A percentile compares a stretch with the other conserved stretches of the same genome.
phyloP scores from a whole-genome alignment of 2,329 filamentous ascomycete genomes.

The Xylaria digitata region DNA sequence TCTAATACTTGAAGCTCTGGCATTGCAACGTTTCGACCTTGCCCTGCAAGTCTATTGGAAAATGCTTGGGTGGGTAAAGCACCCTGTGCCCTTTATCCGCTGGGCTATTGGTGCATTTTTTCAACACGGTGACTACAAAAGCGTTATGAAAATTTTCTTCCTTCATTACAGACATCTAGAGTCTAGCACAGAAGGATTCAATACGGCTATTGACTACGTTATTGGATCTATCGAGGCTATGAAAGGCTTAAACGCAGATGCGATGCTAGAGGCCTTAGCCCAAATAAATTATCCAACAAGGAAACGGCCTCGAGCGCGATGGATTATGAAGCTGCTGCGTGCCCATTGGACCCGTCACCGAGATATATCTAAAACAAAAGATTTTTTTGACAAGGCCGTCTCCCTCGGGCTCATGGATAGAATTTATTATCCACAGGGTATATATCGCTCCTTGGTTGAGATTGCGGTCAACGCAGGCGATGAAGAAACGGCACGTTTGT shows the following conservation, averaged over 20 bases:
- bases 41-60: constrained; percentile 51
- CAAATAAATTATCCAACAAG: constrained; percentile 40
- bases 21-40: constrained; percentile 35
- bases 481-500: constrained; percentile 47
- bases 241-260: constrained; percentile 44
- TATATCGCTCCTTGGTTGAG: constrained; percentile 56
- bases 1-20: constrained; percentile 49
- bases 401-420: constrained; percentile 42
- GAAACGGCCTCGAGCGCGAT: constrained; percentile 48
- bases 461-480: constrained; percentile 53
- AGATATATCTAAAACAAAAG: constrained; percentile 44
- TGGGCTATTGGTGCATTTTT: constrained; percentile 51
- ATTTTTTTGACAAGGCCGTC: constrained; percentile 47
- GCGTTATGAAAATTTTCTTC: constrained; percentile 52
- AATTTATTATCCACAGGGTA: constrained; percentile 45
- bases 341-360: constrained; percentile 50
- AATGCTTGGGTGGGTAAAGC: constrained; percentile 43
- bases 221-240: constrained; percentile 49
- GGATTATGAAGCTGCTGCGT: constrained; percentile 54
- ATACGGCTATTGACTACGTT: constrained; percentile 48
- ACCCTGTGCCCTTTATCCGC: constrained; percentile 43
- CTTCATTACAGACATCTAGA: constrained; percentile 48
- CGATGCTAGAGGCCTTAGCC: constrained; percentile 49
- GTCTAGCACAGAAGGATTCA: constrained; percentile 40
- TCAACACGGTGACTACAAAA: constrained; percentile 47